Base-by-base conservation (phyloP, 345 rosid species). In the Psidium guajava region DNA sequence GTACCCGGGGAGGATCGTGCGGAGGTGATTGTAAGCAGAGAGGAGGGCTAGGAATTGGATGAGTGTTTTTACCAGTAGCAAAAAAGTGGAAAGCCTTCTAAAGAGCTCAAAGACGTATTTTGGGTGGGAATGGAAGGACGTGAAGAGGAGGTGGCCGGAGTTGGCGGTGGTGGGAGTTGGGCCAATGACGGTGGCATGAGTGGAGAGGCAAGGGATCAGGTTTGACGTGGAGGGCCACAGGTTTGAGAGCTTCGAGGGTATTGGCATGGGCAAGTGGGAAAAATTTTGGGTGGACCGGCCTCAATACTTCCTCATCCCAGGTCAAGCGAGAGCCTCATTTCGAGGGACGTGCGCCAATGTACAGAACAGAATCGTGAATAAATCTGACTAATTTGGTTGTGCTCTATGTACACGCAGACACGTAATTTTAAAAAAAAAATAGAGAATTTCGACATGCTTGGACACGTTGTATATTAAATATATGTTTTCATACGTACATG, bases 121-220 rank as follows among this genome's bases (percentile, higher is more conserved):
- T 14, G 91, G 92, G 22, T 91, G 93, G 91, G 88, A 91, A 20
- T 91, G 94, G 95, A 54, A 22, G 85, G 83, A 8, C 86, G 87
- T 93, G 81, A 88, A 89, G 89, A 84, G 86, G 85, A 83, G 84
- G 88, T 90, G 93, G 91, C 91, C 89, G 47, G 74, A 84, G n/a
- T 74, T 92, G 87, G 87, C 90, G 64, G 92, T 87, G 86, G 95
- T 90, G 9, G 92, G 90, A 18, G 92, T 90, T 75, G 92, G 95
- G 57, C 93, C 36, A 42, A 90, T 90, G 40, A 91, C 92, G 24
- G 93, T 92, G 7, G 91, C 89, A 0, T 93, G 92, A 54, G 93
- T 93, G 11, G 86, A 87, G 90, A 89, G 91, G 83, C 53, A 90
- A n/a, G 91, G 92, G 3, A 92, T 93, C 44, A 82, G 86, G 55